These are phyloP conservation scores for Botryotinia calthae DNA, from an alignment of 2,329 filamentous ascomycete genomes.

Conservation along the genomic window DNA sequence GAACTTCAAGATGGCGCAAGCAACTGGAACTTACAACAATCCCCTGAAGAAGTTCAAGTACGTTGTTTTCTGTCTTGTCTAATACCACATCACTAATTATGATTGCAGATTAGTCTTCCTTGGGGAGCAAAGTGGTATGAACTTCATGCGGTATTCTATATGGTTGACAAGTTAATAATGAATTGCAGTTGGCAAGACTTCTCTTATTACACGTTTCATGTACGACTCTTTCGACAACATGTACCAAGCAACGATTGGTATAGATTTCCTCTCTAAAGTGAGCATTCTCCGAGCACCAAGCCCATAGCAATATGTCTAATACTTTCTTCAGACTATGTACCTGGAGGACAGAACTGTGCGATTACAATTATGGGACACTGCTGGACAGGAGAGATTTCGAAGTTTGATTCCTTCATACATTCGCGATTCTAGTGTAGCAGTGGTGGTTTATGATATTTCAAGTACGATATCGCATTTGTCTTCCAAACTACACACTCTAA, in stretches of 20 bases:
- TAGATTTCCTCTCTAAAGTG: slow-evolving; percentile 98
- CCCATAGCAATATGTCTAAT: slow-evolving; percentile 24
- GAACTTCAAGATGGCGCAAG: slow-evolving; percentile 69
- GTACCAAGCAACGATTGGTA: slow-evolving; percentile 98
- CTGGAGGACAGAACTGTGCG: slow-evolving; percentile 97
- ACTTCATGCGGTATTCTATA: slow-evolving; percentile 20
- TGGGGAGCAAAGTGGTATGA: slow-evolving; percentile 95
- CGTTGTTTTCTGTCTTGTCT: slow-evolving; percentile 26
- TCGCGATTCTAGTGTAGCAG: slow-evolving; percentile 93
- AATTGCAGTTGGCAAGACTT: slow-evolving; percentile 90
- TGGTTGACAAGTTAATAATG: slow-evolving; percentile 24
- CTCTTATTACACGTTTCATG: slow-evolving; percentile 98
- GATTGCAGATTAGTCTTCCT: slow-evolving; percentile 81
- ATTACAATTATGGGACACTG: slow-evolving; percentile 97
- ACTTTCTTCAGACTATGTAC: slow-evolving; percentile 80
- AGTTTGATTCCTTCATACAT: slow-evolving; percentile 98
- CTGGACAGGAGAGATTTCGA: slow-evolving; percentile 95
- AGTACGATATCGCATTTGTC: slow-evolving; percentile 50
- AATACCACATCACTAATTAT: slow-evolving; percentile 26
- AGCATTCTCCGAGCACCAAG: slow-evolving; percentile 30
- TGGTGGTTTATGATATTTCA: slow-evolving; percentile 98
- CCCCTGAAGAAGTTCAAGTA: slow-evolving; percentile 99
- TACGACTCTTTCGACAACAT: slow-evolving; percentile 99
- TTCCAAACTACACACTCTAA: slow-evolving; percentile 24
- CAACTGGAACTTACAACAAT: slow-evolving; percentile 91